Evolutionary conservation across 2,329 filamentous ascomycete genomes (phyloP).

Genomic region (Cordyceps sp.): DNA sequence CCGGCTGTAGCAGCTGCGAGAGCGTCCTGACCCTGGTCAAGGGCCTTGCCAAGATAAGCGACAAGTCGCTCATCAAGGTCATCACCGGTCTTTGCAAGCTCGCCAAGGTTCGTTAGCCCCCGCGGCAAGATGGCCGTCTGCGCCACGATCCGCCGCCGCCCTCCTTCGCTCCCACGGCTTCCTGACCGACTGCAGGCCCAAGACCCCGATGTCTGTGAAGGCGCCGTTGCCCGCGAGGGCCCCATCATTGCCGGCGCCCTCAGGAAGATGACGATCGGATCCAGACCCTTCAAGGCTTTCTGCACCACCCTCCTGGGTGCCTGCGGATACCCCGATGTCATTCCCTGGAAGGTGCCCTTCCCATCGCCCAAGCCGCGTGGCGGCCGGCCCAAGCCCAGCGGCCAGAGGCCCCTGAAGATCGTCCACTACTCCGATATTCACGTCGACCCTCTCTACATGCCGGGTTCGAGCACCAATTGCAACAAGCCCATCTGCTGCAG

Average conservation of each 20-base stretch:
- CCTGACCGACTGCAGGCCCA: too few species aligned
- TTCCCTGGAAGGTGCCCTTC: constrained; percentile 24
- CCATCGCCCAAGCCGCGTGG: constrained; percentile 21
- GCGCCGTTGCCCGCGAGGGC: constrained; percentile 31
- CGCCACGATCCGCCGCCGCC: too few species aligned
- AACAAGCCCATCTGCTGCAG: constrained; percentile 44
- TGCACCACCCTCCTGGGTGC: constrained; percentile 37
- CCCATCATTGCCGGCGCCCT: constrained; percentile 34
- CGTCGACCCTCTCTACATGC: constrained; percentile 35
- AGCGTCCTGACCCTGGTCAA: constrained; percentile 10
- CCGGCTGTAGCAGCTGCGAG: constrained; percentile 10
- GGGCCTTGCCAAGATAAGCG: constrained; percentile 23
- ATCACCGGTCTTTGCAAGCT: constrained; percentile 15
- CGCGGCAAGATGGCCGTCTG: too few species aligned
- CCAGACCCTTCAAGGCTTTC: constrained; percentile 31
- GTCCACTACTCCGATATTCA: constrained; percentile 46
- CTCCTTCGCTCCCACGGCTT: too few species aligned
- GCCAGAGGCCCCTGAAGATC: constrained; percentile 29
- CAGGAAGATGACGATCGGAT: constrained; percentile 27
- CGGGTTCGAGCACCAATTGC: constrained; percentile 36
- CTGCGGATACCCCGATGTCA: constrained; percentile 29
- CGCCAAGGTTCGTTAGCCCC: constrained; percentile 10
- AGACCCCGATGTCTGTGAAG: constrained; percentile 42
- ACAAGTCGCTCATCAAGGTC: constrained; percentile 20
- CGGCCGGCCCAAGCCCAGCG: constrained; percentile 22